Evolutionary conservation across 352 stramenopile species (phyloP), one percentile per base, ranked within the genome.

Genomic region (Globisporangium paddicum): DNA sequence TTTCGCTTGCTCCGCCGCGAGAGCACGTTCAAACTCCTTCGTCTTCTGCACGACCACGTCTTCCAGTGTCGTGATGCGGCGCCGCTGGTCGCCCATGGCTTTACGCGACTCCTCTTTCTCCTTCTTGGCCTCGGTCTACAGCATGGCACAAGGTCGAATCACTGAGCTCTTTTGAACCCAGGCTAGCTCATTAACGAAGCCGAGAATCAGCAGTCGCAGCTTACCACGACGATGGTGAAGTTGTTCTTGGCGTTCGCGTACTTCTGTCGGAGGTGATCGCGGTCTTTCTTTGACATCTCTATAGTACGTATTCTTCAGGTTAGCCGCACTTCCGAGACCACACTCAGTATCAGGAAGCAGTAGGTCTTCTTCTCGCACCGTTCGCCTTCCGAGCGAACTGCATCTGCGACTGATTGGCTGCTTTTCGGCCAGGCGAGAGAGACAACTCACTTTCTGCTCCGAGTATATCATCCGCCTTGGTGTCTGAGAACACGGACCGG

Each of bases 161-260:
- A n/a, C n/a, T 37, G 32, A 37, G 6, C 53, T 19, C 13, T 8
- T 13, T n/a, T 32, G 28, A 32, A 32, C 28, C 28, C 28, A 32
- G 28, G 6, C 28, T 3, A 32, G 6, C 28, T n/a, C n/a, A n/a
- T n/a, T n/a, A n/a, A n/a, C n/a, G n/a, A n/a, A n/a, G n/a, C n/a
- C n/a, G n/a, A n/a, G n/a, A n/a, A n/a, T n/a, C n/a, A n/a, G n/a
- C n/a, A n/a, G n/a, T n/a, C n/a, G n/a, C n/a, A 11, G 62, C 71
- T 48, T 51, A 90, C 79, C 63, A 89, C 78, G 14, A 90, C 73
- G 10, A 82, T 66, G 2, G 71, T 77, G 30, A 95, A 87, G 55
- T 89, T 89, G 46, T 62, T 85, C 68, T 95, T 95, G 23, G 81
- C 85, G 47, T 91, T 92, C 14, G 78, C 57, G 59, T 90, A 90